phyloP scores from a whole-genome alignment of 2,329 filamentous ascomycete species.

The Pseudogymnoascus sp. region DNA sequence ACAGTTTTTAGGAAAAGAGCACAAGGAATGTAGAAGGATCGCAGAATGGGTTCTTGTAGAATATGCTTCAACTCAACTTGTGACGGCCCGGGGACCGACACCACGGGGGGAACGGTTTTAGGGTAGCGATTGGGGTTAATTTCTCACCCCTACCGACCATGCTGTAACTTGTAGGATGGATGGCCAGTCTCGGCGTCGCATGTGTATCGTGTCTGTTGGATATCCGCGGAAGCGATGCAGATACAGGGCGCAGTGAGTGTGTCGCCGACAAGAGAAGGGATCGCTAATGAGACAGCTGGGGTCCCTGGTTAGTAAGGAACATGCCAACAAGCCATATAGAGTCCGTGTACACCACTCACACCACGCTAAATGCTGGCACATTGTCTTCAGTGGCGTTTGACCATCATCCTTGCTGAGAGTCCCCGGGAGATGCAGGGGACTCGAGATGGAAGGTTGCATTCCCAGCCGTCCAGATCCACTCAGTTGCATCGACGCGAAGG shows the following conservation, averaged over 20 bases:
- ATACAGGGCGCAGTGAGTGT: not conserved
- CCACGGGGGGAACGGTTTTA: not conserved
- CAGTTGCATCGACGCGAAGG: not conserved
- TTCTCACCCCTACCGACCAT: not conserved
- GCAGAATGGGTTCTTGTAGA: not conserved
- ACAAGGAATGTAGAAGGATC: not conserved
- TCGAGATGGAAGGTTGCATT: no score
- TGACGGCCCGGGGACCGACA: not conserved
- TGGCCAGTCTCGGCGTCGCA: not conserved
- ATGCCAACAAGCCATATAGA: not conserved
- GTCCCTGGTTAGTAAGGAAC: not conserved
- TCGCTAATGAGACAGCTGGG: not conserved
- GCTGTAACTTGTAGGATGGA: not conserved
- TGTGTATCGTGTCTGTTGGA: not conserved
- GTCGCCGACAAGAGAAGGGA: not conserved
- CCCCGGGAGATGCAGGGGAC: not conserved
- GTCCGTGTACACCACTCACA: not conserved
- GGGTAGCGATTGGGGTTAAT: not conserved
- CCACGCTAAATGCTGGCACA: not conserved
- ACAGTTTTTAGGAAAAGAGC: not conserved
- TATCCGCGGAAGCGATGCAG: not conserved
- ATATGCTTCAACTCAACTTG: not conserved
- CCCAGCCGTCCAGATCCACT: no score
- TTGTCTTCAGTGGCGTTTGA: constrained; percentile 15
- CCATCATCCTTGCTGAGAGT: not conserved